A percentile compares a stretch with the other conserved stretches of the same genome.
Evolutionary conservation across 2,329 filamentous ascomycete species (phyloP).

Genomic region (Fusarium redolens): DNA sequence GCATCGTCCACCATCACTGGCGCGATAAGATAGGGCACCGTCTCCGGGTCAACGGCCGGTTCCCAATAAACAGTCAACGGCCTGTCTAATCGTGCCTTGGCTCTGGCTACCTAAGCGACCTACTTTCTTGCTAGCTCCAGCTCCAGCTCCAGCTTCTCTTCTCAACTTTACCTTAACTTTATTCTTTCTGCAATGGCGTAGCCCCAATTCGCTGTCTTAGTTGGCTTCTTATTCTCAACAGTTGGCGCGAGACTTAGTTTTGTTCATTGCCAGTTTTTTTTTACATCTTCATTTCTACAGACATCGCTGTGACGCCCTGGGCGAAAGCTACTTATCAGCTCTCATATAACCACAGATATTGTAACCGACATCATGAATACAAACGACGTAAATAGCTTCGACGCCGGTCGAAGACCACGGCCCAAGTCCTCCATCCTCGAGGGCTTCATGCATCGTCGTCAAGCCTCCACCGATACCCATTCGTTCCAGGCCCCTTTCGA

Average conservation of each 20-base stretch:
- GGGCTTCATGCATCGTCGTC: slow-evolving; percentile 62
- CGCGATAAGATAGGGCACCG: slow-evolving; percentile 38
- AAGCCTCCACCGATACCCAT: slow-evolving; percentile 57
- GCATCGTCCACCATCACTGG: slow-evolving; percentile 22
- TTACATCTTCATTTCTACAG: slow-evolving; percentile 14
- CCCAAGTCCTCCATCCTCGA: slow-evolving; percentile 63
- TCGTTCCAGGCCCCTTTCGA: slow-evolving; percentile 46
- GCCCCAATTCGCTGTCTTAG: slow-evolving; percentile 30
- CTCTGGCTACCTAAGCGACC: slow-evolving; percentile 27
- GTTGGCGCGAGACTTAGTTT: slow-evolving; percentile 18
- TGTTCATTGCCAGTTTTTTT: slow-evolving; percentile 24
- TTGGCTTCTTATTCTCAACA: slow-evolving; percentile 28
- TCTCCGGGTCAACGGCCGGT: slow-evolving; percentile 42
- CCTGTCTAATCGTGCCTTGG: slow-evolving; percentile 30
- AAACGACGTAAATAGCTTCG: slow-evolving; percentile 28
- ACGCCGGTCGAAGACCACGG: slow-evolving; percentile 51
- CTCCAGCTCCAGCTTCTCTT: slow-evolving; percentile 31
- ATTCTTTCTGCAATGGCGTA: slow-evolving; percentile 42
- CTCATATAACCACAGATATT: slow-evolving; percentile 19
- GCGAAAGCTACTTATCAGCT: slow-evolving; percentile 6
- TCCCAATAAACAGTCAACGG: slow-evolving; percentile 46
- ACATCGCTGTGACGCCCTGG: slow-evolving; percentile 2
- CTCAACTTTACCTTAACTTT: slow-evolving; percentile 28
- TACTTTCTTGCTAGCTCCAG: slow-evolving; percentile 29
- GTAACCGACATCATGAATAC: slow-evolving; percentile 21